Evolutionary conservation across 208 protist species (phyloP).

Genomic region (Leptomonas seymouri): DNA sequence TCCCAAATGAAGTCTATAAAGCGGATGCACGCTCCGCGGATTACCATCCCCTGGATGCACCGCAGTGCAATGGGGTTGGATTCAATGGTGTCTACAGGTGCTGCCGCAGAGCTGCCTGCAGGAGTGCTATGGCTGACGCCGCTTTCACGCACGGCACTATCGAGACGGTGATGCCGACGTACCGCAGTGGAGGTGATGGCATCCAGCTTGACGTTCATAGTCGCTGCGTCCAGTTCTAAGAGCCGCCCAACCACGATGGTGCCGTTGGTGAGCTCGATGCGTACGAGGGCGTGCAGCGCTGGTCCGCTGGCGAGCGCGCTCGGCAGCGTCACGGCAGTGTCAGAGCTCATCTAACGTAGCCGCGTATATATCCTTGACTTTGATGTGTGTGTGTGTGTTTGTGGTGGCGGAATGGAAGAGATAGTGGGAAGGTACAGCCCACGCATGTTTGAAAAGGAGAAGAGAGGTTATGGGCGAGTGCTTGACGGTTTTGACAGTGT

Average conservation of each 20-base stretch:
- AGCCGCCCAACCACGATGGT: constrained; percentile 64
- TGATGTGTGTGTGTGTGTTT: constrained; percentile 6
- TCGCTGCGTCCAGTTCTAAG: constrained; percentile 67
- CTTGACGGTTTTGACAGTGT: too few species aligned
- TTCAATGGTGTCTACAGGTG: constrained; percentile 30
- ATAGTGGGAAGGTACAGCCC: too few species aligned
- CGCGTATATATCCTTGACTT: too few species aligned
- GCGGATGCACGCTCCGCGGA: constrained; percentile 65
- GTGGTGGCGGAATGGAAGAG: background rate
- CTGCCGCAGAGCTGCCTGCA: background rate
- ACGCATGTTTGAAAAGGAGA: constrained; percentile 3
- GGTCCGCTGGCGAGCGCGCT: constrained; percentile 50
- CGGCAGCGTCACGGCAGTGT: constrained; percentile 43
- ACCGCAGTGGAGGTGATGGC: constrained; percentile 65
- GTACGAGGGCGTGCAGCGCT: constrained; percentile 56
- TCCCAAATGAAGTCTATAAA: constrained; percentile 75
- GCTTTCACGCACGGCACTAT: background rate
- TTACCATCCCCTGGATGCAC: constrained; percentile 62
- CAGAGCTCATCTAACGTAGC: background rate
- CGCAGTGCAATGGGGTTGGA: constrained; percentile 50
- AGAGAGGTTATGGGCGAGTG: background rate
- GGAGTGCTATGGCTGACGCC: constrained; percentile 1
- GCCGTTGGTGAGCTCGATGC: constrained; percentile 79
- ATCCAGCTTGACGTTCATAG: constrained; percentile 82
- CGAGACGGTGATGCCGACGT: constrained; percentile 14